Evolutionary conservation across 108 stramenopile species (phyloP), one percentile per base, ranked within the genome.

Genomic region (Skeletonema grethae): DNA sequence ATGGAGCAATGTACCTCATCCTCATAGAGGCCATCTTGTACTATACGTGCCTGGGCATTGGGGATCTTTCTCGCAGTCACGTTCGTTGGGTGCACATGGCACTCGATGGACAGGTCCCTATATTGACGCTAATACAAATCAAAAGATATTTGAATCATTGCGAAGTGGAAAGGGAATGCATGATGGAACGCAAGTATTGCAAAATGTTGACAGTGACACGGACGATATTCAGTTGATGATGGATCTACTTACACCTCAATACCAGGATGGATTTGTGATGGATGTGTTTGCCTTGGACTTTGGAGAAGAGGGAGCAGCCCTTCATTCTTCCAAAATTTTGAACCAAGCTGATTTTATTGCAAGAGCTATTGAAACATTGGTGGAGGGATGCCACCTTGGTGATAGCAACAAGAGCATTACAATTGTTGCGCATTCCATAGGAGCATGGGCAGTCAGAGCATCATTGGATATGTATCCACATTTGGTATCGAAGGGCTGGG

Each of bases 31-130:
- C 30, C 73, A 75, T 62, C 70, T 85, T 25, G 90, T 94, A 7
- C 76, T 94, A 15, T 94, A 84, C 65, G 63, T 94, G 29, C 93
- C 93, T 35, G 93, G 93, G 24, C 93, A 94, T 62, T 89, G 89
- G 85, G 93, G 93, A 45, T 82, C 76, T 22, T 87, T 88, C 64
- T 63, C 68, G 10, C 93, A 94, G 67, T 68, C 88, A 1, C 84
- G 90, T 20, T 88, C 86, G 2, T 31, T 94, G 9, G 93, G 93
- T 24, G 93, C 93, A 5, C 93, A 94, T 84, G 93, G 90, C n/a
- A 83, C 85, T 8, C 70, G 79, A 61, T 68, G 89, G 82, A 90
- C 90, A 39, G 61, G 75, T 67, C 43, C 29, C 2, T 53, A 72
- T 39, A 4, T 22, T 24, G 28, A 69, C 16, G 16, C 31, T 22